Conservation (phyloP, 768 basidiomycete genomes). For the Leccinum obscurum region DNA sequence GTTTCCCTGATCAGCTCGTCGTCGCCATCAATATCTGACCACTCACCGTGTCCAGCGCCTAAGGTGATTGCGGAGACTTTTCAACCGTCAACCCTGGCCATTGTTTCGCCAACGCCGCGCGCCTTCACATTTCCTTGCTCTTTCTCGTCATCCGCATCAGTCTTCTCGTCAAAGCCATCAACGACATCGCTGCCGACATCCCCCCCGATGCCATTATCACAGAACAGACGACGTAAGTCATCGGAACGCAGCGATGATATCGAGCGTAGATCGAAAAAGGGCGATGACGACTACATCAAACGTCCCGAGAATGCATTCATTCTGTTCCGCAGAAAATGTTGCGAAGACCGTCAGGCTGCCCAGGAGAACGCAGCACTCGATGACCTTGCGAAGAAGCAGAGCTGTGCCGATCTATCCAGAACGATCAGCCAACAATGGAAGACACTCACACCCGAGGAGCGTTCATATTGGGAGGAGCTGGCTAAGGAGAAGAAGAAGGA, state of each 20-base stretch:
- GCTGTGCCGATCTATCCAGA: slow-evolving; percentile 77
- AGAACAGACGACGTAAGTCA: slow-evolving; percentile 52
- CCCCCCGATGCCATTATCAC: slow-evolving; percentile 30
- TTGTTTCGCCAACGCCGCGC: slow-evolving; percentile 62
- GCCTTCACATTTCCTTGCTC: slow-evolving; percentile 44
- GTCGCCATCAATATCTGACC: slow-evolving; percentile 5
- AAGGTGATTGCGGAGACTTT: slow-evolving; percentile 62
- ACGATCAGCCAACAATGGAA: slow-evolving; percentile 84
- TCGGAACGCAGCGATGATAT: slow-evolving; percentile 43
- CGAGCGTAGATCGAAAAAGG: slow-evolving; percentile 57
- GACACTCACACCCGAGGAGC: slow-evolving; percentile 60
- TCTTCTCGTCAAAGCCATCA: slow-evolving; percentile 39
- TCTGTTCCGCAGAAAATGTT: slow-evolving; percentile 77
- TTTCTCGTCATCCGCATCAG: slow-evolving; percentile 41
- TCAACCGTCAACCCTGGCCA: slow-evolving; percentile 52
- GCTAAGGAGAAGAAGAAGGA: slow-evolving; percentile 82
- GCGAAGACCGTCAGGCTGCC: slow-evolving; percentile 64
- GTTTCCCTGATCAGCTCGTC: neutral
- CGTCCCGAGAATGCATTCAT: slow-evolving; percentile 86
- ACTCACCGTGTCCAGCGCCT: slow-evolving; percentile 50
- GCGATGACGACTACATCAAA: slow-evolving; percentile 83
- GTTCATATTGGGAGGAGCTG: slow-evolving; percentile 70
- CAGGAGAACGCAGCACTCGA: slow-evolving; percentile 44
- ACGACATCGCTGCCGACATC: slow-evolving; percentile 34
- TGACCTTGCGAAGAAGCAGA: slow-evolving; percentile 63